phyloP scores from a whole-genome alignment of 768 basidiomycete species.

The Baorangia bicolor region DNA sequence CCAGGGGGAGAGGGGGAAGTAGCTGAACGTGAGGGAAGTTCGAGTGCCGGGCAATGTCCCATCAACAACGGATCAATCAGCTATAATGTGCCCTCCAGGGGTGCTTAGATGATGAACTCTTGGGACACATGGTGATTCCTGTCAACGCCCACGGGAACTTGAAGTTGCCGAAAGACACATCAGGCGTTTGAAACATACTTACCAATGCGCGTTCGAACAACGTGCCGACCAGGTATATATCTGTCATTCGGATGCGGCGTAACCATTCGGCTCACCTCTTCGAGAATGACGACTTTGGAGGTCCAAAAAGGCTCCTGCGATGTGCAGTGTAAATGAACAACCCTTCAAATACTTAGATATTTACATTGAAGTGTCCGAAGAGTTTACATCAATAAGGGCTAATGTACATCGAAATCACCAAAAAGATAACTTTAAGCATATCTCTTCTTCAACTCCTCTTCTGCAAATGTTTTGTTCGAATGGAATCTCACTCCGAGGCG shows the following conservation, averaged over 20 bases:
- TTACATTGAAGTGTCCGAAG: background rate
- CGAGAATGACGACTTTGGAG: background rate
- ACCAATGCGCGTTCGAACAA: background rate
- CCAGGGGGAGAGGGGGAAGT: no score
- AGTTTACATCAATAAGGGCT: background rate
- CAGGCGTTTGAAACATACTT: background rate
- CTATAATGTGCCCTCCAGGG: no score
- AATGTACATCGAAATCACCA: background rate
- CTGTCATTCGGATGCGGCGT: background rate
- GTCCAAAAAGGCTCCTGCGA: background rate
- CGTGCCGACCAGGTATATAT: background rate
- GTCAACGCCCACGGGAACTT: background rate
- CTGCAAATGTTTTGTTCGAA: conserved; percentile 15
- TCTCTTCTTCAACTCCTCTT: conserved; percentile 23
- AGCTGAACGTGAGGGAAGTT: no score
- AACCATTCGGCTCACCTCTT: background rate
- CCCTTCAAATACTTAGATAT: background rate
- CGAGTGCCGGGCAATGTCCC: background rate
- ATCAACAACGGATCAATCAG: background rate
- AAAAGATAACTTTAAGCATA: conserved; percentile 4
- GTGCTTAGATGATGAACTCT: no score
- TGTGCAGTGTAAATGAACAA: background rate
- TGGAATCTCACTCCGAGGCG: conserved; percentile 28
- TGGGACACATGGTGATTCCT: no score
- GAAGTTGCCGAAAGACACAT: background rate